Percentiles rank a stretch among this genome's conserved stretches.
These are phyloP conservation scores for Nannochloropsis granulata DNA, from an alignment of 108 stramenopile species.

Conservation along the genomic window DNA sequence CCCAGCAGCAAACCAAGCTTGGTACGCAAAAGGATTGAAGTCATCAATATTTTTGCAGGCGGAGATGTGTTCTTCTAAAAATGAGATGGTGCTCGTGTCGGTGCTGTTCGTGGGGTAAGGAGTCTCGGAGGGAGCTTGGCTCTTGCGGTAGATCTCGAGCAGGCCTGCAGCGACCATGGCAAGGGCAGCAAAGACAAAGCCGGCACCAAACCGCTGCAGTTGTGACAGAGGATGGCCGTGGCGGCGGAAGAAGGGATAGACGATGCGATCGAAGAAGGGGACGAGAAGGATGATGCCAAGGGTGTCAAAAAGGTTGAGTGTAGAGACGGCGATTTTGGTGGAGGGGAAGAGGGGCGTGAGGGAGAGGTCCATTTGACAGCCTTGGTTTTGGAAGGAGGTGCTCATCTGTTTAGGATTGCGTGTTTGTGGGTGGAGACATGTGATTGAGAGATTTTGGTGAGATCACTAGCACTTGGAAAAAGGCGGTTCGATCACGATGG, in stretches of 20 bases:
- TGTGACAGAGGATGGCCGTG: not conserved
- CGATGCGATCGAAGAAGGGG: slow-evolving; percentile 25
- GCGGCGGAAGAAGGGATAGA: slow-evolving; percentile 18
- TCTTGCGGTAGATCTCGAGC: slow-evolving; percentile 16
- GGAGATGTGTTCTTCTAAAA: not conserved
- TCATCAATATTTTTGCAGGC: slow-evolving; percentile 4
- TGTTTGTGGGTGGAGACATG: no score
- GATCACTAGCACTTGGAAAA: no score
- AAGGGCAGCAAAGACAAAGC: slow-evolving; percentile 21
- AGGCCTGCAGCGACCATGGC: slow-evolving; percentile 29
- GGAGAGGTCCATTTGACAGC: slow-evolving; percentile 38
- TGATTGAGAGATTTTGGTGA: no score
- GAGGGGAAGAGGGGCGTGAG: not conserved
- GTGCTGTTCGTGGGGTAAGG: not conserved
- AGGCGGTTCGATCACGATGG: no score
- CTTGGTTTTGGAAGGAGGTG: slow-evolving; percentile 40
- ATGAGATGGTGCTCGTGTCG: not conserved
- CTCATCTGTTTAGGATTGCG: slow-evolving; percentile 7
- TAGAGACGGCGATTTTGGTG: slow-evolving; percentile 8
- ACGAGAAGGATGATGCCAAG: slow-evolving; percentile 33
- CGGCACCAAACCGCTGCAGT: slow-evolving; percentile 23
- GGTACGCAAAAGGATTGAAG: slow-evolving; percentile 9
- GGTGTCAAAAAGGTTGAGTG: slow-evolving; percentile 38
- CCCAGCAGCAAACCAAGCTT: not conserved
- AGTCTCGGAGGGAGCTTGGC: not conserved